phyloP scores from a whole-genome alignment of 2,329 filamentous ascomycete species.

The Trichoderma guizhouense region DNA sequence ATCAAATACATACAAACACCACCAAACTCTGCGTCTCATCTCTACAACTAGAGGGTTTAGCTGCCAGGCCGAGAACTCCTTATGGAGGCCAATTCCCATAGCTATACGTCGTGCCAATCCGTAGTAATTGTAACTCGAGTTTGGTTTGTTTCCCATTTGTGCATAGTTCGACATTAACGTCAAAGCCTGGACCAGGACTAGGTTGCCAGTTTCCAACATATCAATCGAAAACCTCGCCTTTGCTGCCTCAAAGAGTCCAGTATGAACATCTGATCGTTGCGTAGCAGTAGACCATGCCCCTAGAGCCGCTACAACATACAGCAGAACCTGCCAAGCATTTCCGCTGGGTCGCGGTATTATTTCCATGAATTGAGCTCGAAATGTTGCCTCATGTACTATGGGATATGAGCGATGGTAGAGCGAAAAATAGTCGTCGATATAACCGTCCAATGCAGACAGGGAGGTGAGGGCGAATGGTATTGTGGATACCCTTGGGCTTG shows the following conservation, averaged over 20 bases:
- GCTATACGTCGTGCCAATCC: conserved; percentile 47
- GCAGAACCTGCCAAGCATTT: conserved; percentile 34
- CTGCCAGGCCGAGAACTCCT: conserved; percentile 32
- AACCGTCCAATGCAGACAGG: not conserved
- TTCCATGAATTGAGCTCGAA: conserved; percentile 37
- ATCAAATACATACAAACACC: conserved; percentile 44
- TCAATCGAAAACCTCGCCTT: conserved; percentile 28
- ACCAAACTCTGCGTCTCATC: conserved; percentile 41
- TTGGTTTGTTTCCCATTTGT: conserved; percentile 47
- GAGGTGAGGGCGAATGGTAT: not conserved
- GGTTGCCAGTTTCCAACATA: conserved; percentile 33
- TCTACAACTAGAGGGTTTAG: conserved; percentile 18
- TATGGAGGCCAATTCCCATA: conserved; percentile 44
- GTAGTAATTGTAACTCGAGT: conserved; percentile 47
- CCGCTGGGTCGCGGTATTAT: conserved; percentile 29
- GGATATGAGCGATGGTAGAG: conserved; percentile 45
- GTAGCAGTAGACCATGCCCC: not conserved
- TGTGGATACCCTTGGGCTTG: not conserved
- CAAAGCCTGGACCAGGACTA: conserved; percentile 32
- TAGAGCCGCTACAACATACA: conserved; percentile 26
- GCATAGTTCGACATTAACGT: conserved; percentile 39
- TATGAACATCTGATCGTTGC: not conserved
- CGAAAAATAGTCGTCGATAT: conserved; percentile 40
- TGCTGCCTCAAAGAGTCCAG: conserved; percentile 21
- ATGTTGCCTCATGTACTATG: conserved; percentile 44